Evolutionary conservation across 768 basidiomycete species (phyloP), one percentile per base, ranked within the genome.

Genomic region (Erythrobasidium yunnanense): DNA sequence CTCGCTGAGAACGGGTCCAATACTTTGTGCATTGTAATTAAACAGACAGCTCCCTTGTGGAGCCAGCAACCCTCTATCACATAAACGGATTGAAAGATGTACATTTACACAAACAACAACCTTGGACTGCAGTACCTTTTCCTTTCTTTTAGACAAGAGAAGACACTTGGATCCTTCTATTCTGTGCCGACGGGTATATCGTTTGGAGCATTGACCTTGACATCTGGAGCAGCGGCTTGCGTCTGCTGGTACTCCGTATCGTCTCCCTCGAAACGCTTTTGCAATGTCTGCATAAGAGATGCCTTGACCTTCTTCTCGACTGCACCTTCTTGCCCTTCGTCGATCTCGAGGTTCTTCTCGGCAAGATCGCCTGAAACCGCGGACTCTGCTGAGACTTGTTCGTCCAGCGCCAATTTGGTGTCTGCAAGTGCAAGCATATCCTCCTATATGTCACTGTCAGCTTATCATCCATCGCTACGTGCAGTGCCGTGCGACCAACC

Each of bases 321-420:
- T 56, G 82, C 82, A 66, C 76, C 80, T 71, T 83, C 82, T 8
- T 54, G 38, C 57, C 81, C 83, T 66, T 84, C 85, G 18, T 66
- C 73, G 20, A 66, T 66, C 18, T 57, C 67, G 51, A 79, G 79
- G 11, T 80, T 80, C 38, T 42, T 17, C 46, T 67, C 47, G 82
- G 63, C 55, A 7, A 51, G 27, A 23, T 55, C 38, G 13, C 55
- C 55, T 20, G 66, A 69, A 4, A 51, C 54, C 13, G 23, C 46
- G 13, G 57, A 47, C 38, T 62, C 56, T 27, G 60, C 62, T 17
- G 69, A 65, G 15, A 97, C 92, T 2, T 91, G 91, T 74, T 91
- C 88, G 74, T 96, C 93, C 13, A 96, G 79, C 17, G 86, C 87
- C 58, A 96, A 79, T 77, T 96, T 96, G 33, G 89, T 91, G 76